These are phyloP conservation scores for Platanthera zijinensis DNA, from an alignment of 106 monocot genomes.

Conservation along the genomic window DNA sequence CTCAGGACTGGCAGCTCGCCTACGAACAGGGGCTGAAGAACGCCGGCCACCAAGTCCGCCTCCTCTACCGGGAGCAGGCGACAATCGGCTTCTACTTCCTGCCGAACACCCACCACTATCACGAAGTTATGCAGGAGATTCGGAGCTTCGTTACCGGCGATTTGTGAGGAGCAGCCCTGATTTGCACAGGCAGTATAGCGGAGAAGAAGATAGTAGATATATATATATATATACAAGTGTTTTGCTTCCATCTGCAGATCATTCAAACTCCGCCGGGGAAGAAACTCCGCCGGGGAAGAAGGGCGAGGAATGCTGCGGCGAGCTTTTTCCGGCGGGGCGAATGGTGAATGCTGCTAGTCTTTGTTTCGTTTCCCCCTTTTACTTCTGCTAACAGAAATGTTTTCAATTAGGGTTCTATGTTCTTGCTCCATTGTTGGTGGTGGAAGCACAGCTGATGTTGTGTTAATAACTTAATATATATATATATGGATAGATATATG, in stretches of 20 bases:
- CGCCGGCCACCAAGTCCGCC: constrained; percentile 49
- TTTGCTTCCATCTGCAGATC: too few species aligned
- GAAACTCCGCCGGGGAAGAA: too few species aligned
- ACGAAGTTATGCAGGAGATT: constrained; percentile 83
- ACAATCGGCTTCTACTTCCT: constrained; percentile 81
- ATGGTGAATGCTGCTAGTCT: background rate
- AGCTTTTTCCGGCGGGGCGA: background rate
- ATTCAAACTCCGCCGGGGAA: too few species aligned
- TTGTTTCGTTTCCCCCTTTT: background rate
- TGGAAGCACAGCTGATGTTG: background rate
- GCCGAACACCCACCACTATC: constrained; percentile 80
- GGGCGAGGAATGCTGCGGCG: too few species aligned
- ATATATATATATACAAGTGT: background rate
- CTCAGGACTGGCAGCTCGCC: constrained; percentile 58
- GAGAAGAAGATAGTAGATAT: background rate
- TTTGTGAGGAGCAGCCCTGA: background rate
- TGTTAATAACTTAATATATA: background rate
- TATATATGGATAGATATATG: background rate
- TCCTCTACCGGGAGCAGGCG: constrained; percentile 63
- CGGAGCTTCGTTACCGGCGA: constrained; percentile 47
- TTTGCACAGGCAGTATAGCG: background rate
- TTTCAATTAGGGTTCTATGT: background rate
- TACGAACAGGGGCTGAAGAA: constrained; percentile 54
- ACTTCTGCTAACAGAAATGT: constrained; percentile 2
- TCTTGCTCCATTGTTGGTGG: background rate